Evolutionary conservation across 2,329 filamentous ascomycete genomes (phyloP).

Genomic region (Aspergillus quadricinctus): DNA sequence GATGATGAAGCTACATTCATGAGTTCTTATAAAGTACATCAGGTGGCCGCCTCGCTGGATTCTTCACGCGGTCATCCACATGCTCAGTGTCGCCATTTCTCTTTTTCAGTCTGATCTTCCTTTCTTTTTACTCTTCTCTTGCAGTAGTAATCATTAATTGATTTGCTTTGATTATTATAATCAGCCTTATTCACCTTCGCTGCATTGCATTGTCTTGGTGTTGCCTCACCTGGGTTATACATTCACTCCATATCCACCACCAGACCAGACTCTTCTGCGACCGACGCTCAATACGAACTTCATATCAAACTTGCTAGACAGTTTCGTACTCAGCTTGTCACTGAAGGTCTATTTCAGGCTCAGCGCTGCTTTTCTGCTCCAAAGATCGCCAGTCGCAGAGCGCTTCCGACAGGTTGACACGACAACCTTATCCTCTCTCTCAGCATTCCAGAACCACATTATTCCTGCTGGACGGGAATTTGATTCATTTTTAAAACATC

Average conservation of each 20-base stretch:
- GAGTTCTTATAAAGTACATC: background rate
- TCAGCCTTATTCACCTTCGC: background rate
- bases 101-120: slow-evolving; percentile 12
- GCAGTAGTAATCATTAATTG: background rate
- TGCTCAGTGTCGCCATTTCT: slow-evolving; percentile 17
- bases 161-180: background rate
- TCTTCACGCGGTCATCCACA: slow-evolving; percentile 33
- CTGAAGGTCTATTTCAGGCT: background rate
- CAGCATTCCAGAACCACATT: slow-evolving; percentile 25
- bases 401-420: slow-evolving; percentile 26
- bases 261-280: background rate
- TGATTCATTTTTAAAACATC: slow-evolving; percentile 1
- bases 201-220: background rate
- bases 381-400: background rate
- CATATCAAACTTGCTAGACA: slow-evolving; percentile 29
- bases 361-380: slow-evolving; percentile 5
- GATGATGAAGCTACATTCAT: background rate
- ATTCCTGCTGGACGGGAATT: slow-evolving; percentile 28
- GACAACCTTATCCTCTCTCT: slow-evolving; percentile 31
- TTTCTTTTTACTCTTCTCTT: slow-evolving; percentile 12
- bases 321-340: slow-evolving; percentile 21
- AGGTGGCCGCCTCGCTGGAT: slow-evolving; percentile 14
- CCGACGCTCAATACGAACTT: background rate
- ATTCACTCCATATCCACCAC: background rate
- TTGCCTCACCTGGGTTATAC: background rate